A percentile compares a stretch with the other conserved stretches of the same genome.
Conservation (phyloP, 352 stramenopile species). For the Phytophthora foliorum region DNA sequence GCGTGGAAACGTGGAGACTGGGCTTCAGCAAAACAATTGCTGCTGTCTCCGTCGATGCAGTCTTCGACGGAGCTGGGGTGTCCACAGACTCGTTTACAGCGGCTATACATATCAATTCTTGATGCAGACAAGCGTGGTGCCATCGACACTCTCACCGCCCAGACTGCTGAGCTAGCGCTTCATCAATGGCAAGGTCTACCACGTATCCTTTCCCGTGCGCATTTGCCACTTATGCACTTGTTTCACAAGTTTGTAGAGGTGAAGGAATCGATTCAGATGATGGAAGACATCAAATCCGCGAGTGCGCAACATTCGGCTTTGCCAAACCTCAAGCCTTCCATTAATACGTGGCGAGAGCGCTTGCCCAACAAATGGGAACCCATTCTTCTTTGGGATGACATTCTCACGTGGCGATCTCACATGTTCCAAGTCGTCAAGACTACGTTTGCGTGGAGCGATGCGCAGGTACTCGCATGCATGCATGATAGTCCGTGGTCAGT, state of each 20-base stretch:
- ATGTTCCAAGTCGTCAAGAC: conserved; percentile 94
- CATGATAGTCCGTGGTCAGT: conserved; percentile 95
- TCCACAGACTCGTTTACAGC: conserved; percentile 81
- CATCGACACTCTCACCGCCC: conserved; percentile 72
- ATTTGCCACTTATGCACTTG: conserved; percentile 88
- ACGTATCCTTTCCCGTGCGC: conserved; percentile 75
- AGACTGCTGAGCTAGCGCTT: conserved; percentile 86
- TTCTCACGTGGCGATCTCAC: conserved; percentile 94
- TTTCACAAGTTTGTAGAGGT: conserved; percentile 95
- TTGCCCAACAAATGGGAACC: conserved; percentile 95
- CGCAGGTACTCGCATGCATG: conserved; percentile 91
- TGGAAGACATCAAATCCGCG: conserved; percentile 88
- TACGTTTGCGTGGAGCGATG: conserved; percentile 89
- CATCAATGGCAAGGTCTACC: conserved; percentile 92
- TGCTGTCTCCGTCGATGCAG: conserved; percentile 72
- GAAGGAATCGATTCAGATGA: conserved; percentile 94
- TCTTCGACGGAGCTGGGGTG: conserved; percentile 73
- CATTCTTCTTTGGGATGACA: conserved; percentile 94
- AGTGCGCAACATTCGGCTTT: conserved; percentile 80
- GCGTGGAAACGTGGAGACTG: conserved; percentile 94
- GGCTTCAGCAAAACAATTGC: conserved; percentile 84
- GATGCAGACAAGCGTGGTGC: conserved; percentile 80
- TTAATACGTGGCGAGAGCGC: conserved; percentile 94
- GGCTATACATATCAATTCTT: conserved; percentile 91
- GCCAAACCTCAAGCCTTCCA: conserved; percentile 92